Conservation (phyloP, 1,284 basidiomycete genomes). For the Ustilago shanxiensis region DNA sequence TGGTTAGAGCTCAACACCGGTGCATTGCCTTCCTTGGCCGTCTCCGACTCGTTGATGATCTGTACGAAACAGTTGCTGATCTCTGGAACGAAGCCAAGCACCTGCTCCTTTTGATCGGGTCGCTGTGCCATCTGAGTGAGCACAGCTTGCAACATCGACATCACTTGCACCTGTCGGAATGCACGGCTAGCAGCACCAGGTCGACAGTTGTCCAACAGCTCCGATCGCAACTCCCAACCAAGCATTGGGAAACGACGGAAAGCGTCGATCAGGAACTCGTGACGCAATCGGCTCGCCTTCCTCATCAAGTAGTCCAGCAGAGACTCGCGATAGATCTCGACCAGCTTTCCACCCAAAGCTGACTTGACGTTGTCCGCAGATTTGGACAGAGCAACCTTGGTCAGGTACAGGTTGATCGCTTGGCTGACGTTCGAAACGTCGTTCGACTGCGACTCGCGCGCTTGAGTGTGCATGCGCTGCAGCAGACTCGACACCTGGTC, state of each 20-base stretch:
- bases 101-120: slow-evolving; percentile 70
- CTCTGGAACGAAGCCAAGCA: slow-evolving; percentile 74
- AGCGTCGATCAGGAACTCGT: slow-evolving; percentile 83
- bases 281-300: slow-evolving; percentile 82
- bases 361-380: slow-evolving; percentile 23
- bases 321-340: slow-evolving; percentile 78
- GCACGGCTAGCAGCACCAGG: slow-evolving; percentile 42
- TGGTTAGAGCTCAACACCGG: slow-evolving; percentile 76
- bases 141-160: slow-evolving; percentile 80
- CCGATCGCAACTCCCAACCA: slow-evolving; percentile 79
- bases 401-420: slow-evolving; percentile 80
- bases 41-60: slow-evolving; percentile 75
- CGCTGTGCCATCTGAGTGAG: slow-evolving; percentile 75
- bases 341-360: slow-evolving; percentile 67
- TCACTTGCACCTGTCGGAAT: slow-evolving; percentile 75
- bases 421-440: slow-evolving; percentile 78
- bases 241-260: slow-evolving; percentile 78
- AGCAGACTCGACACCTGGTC: slow-evolving; percentile 73
- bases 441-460: slow-evolving; percentile 76
- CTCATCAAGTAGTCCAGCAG: slow-evolving; percentile 83
- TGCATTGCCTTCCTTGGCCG: slow-evolving; percentile 72
- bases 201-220: slow-evolving; percentile 74
- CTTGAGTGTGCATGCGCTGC: slow-evolving; percentile 80
- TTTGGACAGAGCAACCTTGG: slow-evolving; percentile 64
- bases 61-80: slow-evolving; percentile 75